These are phyloP conservation scores for Penicillium cinerascens DNA, from an alignment of 495 filamentous ascomycete genomes.

Conservation along the genomic window DNA sequence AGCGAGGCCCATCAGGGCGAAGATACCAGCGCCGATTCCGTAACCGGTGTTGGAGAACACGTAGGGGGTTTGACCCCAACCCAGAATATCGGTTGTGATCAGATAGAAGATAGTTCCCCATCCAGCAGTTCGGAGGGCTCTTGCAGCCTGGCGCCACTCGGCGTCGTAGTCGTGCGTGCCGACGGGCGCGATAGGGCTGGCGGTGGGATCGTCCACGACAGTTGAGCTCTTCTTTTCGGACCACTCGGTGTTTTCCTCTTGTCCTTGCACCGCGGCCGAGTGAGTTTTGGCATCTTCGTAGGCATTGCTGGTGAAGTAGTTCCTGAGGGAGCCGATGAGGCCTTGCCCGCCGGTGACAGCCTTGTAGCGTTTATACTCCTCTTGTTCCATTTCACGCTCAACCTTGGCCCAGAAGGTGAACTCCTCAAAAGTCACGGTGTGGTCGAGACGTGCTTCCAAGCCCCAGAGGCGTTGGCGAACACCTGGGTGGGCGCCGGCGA, in stretches of 20 bases:
- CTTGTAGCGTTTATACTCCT: slow-evolving; percentile 5
- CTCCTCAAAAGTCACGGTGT: slow-evolving; percentile 32
- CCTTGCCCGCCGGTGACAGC: neutral
- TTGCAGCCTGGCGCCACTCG: slow-evolving; percentile 37
- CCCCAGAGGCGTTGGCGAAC: slow-evolving; percentile 44
- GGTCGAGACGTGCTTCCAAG: slow-evolving; percentile 25
- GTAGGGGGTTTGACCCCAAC: slow-evolving; percentile 39
- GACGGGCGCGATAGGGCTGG: neutral
- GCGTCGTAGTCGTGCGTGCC: neutral
- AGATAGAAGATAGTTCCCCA: slow-evolving; percentile 56
- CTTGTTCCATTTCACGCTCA: slow-evolving; percentile 20
- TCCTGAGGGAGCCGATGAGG: neutral
- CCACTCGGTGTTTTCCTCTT: neutral
- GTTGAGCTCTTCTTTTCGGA: neutral
- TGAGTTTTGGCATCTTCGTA: neutral
- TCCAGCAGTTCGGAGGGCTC: slow-evolving; percentile 46
- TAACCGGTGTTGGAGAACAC: slow-evolving; percentile 31
- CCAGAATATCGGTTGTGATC: slow-evolving; percentile 62
- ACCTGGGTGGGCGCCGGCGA: neutral
- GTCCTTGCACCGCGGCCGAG: neutral
- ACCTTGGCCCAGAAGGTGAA: slow-evolving; percentile 33
- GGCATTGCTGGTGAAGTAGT: neutral
- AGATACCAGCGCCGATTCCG: slow-evolving; percentile 19
- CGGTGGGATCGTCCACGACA: neutral
- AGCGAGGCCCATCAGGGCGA: slow-evolving; percentile 20